Evolutionary conservation across 2,329 filamentous ascomycete species (phyloP), one percentile per base, ranked within the genome.

Genomic region (Arthrobotrys sphaeroides): DNA sequence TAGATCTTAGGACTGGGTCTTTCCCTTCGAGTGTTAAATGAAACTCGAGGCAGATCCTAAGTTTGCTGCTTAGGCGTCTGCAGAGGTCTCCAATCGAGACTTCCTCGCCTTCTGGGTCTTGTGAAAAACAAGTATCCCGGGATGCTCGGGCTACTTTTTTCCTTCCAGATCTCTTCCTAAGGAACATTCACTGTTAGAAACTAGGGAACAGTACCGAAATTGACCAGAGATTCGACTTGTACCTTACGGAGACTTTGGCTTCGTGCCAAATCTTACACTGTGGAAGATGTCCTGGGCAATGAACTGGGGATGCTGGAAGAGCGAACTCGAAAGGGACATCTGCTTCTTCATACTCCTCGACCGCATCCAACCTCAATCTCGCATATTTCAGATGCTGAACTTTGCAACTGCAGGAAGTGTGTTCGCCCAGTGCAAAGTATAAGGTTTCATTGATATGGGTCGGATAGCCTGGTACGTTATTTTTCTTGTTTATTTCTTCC

Each of bases 351-450:
- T 62, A 57, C 22, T 73, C 51, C 6, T 73, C 69, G 2, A 13
- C 31, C 7, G 20, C 22, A 42, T 73, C 61, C 4, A 73, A 24
- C 43, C 61, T 33, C 43, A 73, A 18, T 16, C 53, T 33, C 10
- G 61, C 51, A 10, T 20, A 12, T 16, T 67, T 73, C 5, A 73
- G 24, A 55, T 73, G 69, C 10, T 73, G 51, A 10, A 43, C 7
- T 0, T 22, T 36, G n/a, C 69, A 73, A n/a, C 53, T 16, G 22
- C 69, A 73, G 13, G 43, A 73, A 2, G 69, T 73, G 40, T 73
- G 69, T 13, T 38, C 12, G 26, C 38, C 45, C 3, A 73, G 51
- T 2, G 45, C 40, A 12, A 61, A 20, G 24, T 73, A 67, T n/a
- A 73, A n/a, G 7, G 53, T 31, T n/a, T 47, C 43, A 36, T 73